Conservation (phyloP, 2,329 filamentous ascomycete genomes). For the Ascocoryne sarcoides region DNA sequence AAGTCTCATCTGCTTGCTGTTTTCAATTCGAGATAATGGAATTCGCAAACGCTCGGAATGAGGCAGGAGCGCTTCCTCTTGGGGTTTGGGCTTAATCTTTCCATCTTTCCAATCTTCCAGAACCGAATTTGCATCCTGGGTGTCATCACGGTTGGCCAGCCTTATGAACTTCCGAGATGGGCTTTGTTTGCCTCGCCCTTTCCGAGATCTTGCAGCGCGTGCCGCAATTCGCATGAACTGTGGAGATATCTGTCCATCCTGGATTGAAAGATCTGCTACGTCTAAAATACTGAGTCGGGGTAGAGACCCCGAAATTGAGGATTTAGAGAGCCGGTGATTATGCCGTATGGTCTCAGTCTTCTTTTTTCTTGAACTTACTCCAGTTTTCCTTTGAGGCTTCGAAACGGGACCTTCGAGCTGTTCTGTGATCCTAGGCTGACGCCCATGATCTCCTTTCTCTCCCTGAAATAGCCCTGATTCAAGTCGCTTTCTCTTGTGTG, state of each 20-base stretch:
- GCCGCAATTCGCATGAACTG: conserved; percentile 53
- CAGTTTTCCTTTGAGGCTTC: not conserved
- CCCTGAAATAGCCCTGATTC: conserved; percentile 7
- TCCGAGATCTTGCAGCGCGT: conserved; percentile 41
- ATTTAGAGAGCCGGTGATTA: not conserved
- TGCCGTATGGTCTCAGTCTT: not conserved
- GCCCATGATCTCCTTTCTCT: conserved; percentile 2
- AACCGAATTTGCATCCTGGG: conserved; percentile 45
- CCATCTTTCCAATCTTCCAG: conserved; percentile 46
- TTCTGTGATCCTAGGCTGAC: conserved; percentile 25
- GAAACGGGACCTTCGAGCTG: conserved; percentile 11
- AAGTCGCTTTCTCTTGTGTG: conserved; percentile 15
- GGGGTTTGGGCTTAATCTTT: conserved; percentile 17
- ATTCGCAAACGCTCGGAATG: not conserved
- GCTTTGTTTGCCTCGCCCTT: conserved; percentile 44
- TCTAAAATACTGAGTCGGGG: conserved; percentile 53
- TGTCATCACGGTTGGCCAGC: conserved; percentile 52
- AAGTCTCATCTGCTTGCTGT: conserved; percentile 17
- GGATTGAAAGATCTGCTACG: conserved; percentile 34
- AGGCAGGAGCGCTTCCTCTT: not conserved
- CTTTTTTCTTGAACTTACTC: not conserved
- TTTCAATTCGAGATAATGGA: conserved; percentile 14
- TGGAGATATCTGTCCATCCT: conserved; percentile 28
- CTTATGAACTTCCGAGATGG: conserved; percentile 48
- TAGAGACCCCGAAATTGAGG: conserved; percentile 19